Conservation (phyloP, 2,329 filamentous ascomycete species). For the Neopestalotiopsis clavispora region DNA sequence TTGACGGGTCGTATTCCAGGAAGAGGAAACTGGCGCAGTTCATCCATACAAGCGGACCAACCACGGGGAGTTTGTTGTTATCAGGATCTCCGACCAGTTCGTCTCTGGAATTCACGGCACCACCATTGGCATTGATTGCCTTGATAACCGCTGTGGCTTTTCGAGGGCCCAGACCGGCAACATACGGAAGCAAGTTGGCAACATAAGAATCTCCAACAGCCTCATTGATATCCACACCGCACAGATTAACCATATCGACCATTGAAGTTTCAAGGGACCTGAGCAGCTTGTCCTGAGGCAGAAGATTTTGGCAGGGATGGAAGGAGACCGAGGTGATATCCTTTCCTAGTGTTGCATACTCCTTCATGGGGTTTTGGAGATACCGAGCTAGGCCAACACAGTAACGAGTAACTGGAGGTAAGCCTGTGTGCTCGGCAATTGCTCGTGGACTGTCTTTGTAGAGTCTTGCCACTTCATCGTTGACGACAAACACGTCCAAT, state of each 20-base stretch:
- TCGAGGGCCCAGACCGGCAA: conserved; percentile 88
- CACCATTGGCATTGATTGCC: conserved; percentile 89
- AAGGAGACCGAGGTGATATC: conserved; percentile 88
- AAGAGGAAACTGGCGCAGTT: conserved; percentile 97
- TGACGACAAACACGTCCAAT: conserved; percentile 88
- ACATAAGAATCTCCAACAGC: conserved; percentile 81
- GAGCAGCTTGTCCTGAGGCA: conserved; percentile 85
- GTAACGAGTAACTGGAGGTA: conserved; percentile 82
- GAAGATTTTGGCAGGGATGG: conserved; percentile 85
- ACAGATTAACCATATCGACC: conserved; percentile 98
- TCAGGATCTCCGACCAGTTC: conserved; percentile 90
- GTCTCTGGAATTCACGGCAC: conserved; percentile 80
- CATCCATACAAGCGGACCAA: conserved; percentile 90
- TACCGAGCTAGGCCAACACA: conserved; percentile 89
- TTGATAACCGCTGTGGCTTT: conserved; percentile 88
- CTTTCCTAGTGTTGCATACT: conserved; percentile 90
- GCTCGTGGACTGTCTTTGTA: conserved; percentile 91
- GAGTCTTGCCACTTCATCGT: conserved; percentile 94
- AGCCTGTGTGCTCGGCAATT: conserved; percentile 77
- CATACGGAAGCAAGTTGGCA: conserved; percentile 86
- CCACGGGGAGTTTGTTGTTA: conserved; percentile 75
- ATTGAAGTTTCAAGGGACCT: conserved; percentile 93
- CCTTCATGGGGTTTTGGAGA: conserved; percentile 93
- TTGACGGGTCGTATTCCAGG: conserved; percentile 85
- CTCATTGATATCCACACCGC: conserved; percentile 94